Base-by-base conservation (phyloP, 208 protist genomes). In the Acanthamoeba quina region DNA sequence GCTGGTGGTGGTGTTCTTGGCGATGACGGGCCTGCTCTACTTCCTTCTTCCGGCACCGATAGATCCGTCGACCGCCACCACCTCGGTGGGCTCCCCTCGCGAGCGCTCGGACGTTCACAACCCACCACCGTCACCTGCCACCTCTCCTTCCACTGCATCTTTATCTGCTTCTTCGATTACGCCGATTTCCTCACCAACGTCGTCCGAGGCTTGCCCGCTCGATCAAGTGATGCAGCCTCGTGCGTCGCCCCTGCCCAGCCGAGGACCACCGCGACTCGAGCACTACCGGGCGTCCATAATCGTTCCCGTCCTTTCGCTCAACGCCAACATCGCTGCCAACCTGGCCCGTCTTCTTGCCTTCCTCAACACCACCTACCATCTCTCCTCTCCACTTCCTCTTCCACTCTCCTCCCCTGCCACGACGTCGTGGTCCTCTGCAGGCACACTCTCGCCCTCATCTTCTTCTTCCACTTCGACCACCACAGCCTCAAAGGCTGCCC, bases 261-360 rank as follows among this genome's bases (percentile, higher is more conserved):
- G 78, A 31, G 78, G 37, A 4, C 72, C 78, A 24, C 49, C 78
- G 13, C 78, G 78, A 10, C 15, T 86, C 24, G 78, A 86, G 78
- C 29, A 62, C 49, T 86, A 47, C 26, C 44, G 47, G 78, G 78
- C 49, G 6, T 86, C 78, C 6, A 62, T 86, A 7, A 62, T 86
- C 29, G 78, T 86, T 0, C 78, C 78, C 4, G 15, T 86, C 29
- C 49, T 86, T 10, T 86, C 78, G 5, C 34, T 86, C 49, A 62
- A 86, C 13, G 24, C 78, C 78, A 86, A 86, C 49, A 86, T 86
- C 49, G 62, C 78, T 4, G 44, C 78, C 49, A 86, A 86, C 78
- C 24, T 86, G 29, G 78, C 7, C n/a, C 78, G 78, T 7, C 78
- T 86, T 6, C 49, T 86, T 49, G 41, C 78, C 78, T 86, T 86